These are phyloP conservation scores for Nigrospora oryzae DNA, from an alignment of 2,329 filamentous ascomycete genomes.

Conservation along the genomic window DNA sequence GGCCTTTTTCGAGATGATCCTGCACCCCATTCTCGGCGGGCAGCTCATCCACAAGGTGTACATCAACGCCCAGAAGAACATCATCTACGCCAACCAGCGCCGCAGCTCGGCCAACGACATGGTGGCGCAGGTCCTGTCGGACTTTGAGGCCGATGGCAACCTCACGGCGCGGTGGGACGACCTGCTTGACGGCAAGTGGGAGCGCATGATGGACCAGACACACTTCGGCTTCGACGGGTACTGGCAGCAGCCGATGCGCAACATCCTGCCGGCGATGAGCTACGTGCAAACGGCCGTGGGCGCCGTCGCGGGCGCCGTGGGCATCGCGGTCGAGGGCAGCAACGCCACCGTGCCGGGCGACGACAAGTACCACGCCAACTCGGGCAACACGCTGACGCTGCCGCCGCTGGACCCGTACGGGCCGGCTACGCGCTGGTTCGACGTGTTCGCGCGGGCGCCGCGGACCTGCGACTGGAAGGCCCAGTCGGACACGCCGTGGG, in stretches of 20 bases:
- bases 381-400: conserved; percentile 42
- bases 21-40: conserved; percentile 50
- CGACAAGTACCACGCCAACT: conserved; percentile 50
- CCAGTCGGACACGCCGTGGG: conserved; percentile 36
- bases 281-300: conserved; percentile 51
- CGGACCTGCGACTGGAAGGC: conserved; percentile 43
- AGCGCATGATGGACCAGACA: conserved; percentile 52
- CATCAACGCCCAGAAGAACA: conserved; percentile 38
- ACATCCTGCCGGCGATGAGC: conserved; percentile 52
- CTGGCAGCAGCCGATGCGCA: conserved; percentile 68
- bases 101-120: conserved; percentile 42
- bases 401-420: conserved; percentile 52
- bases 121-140: conserved; percentile 40
- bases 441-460: conserved; percentile 53
- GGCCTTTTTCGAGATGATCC: conserved; percentile 53
- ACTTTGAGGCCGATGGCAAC: conserved; percentile 48
- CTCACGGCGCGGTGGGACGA: conserved; percentile 49
- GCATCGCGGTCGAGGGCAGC: conserved; percentile 54
- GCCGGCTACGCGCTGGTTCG: conserved; percentile 47
- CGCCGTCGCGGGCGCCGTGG: conserved; percentile 53
- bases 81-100: conserved; percentile 39
- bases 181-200: conserved; percentile 54
- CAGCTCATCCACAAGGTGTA: conserved; percentile 45
- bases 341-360: conserved; percentile 63
- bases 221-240: conserved; percentile 45